Evolutionary conservation across 1,284 basidiomycete genomes (phyloP).

Genomic region (Trametes polyzona): DNA sequence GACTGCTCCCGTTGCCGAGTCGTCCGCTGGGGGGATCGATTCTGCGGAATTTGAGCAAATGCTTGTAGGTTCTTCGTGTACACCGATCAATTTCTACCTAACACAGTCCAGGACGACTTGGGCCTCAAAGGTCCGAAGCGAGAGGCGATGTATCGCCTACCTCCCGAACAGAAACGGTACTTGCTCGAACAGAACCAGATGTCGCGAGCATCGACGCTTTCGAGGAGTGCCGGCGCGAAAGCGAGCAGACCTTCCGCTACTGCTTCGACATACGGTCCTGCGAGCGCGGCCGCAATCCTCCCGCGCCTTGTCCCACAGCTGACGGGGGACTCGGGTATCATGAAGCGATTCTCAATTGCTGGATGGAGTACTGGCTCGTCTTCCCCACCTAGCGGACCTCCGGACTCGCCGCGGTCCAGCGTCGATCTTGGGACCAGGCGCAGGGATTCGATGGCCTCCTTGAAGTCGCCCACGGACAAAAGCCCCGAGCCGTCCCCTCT

Average conservation of each 20-base stretch:
- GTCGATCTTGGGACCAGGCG: conserved; percentile 41
- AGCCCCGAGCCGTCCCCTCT: conserved; percentile 38
- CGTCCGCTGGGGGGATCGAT: conserved; percentile 46
- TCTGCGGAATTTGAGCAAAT: conserved; percentile 58
- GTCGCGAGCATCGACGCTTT: conserved; percentile 39
- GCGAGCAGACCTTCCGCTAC: conserved; percentile 34
- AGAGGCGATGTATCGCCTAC: conserved; percentile 65
- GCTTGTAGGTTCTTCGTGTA: conserved; percentile 53
- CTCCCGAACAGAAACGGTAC: conserved; percentile 70
- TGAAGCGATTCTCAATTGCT: conserved; percentile 75
- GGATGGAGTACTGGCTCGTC: conserved; percentile 55
- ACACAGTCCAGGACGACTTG: conserved; percentile 58
- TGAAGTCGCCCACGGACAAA: conserved; percentile 35
- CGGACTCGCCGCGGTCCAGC: conserved; percentile 41
- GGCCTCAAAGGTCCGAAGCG: conserved; percentile 75
- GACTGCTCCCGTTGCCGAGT: conserved; percentile 11
- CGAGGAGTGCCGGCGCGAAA: conserved; percentile 36
- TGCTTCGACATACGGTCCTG: conserved; percentile 61
- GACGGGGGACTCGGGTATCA: conserved; percentile 67
- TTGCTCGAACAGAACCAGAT: conserved; percentile 60
- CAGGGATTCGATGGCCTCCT: conserved; percentile 25
- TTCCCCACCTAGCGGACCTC: conserved; percentile 38
- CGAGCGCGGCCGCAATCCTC: conserved; percentile 55
- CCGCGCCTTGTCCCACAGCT: conserved; percentile 69
- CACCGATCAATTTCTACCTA: conserved; percentile 13